Evolutionary conservation across 2,329 filamentous ascomycete genomes (phyloP).

Genomic region (Plectosphaerella plurivora): DNA sequence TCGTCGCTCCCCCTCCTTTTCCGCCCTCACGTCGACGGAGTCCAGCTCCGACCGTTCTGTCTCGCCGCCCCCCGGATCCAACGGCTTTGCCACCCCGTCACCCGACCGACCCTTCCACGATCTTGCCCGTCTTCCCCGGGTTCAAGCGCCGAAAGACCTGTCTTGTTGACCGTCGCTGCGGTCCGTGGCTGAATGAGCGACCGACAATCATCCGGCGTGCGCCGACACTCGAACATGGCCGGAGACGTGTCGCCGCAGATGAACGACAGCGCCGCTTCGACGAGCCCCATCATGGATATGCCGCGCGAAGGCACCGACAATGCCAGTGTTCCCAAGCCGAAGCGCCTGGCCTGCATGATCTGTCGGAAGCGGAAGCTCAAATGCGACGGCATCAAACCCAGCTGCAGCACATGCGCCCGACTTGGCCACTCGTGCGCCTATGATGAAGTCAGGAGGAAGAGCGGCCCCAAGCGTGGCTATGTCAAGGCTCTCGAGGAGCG

Average conservation of each 20-base stretch:
- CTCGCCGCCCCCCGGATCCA: neutral
- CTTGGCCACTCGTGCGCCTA: conserved; percentile 84
- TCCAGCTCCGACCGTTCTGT: neutral
- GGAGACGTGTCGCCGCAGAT: neutral
- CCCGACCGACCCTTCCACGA: neutral
- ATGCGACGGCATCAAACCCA: conserved; percentile 80
- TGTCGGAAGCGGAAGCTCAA: conserved; percentile 89
- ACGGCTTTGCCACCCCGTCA: neutral
- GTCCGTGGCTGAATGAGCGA: neutral
- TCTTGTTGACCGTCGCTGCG: neutral
- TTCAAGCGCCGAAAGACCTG: neutral
- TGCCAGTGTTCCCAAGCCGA: conserved; percentile 67
- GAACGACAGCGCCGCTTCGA: neutral
- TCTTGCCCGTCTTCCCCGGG: neutral
- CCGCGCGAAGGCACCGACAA: conserved; percentile 43
- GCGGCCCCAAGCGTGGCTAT: conserved; percentile 89
- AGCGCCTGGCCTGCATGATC: conserved; percentile 90
- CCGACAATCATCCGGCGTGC: neutral
- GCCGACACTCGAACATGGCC: neutral
- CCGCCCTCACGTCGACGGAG: too few species aligned
- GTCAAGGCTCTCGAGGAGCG: conserved; percentile 92
- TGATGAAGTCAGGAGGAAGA: conserved; percentile 90
- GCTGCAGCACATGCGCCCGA: conserved; percentile 84
- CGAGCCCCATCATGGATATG: conserved; percentile 13
- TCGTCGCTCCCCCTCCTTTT: too few species aligned